Base-by-base conservation (phyloP, 208 protist genomes). In the Trichomonas tenax region DNA sequence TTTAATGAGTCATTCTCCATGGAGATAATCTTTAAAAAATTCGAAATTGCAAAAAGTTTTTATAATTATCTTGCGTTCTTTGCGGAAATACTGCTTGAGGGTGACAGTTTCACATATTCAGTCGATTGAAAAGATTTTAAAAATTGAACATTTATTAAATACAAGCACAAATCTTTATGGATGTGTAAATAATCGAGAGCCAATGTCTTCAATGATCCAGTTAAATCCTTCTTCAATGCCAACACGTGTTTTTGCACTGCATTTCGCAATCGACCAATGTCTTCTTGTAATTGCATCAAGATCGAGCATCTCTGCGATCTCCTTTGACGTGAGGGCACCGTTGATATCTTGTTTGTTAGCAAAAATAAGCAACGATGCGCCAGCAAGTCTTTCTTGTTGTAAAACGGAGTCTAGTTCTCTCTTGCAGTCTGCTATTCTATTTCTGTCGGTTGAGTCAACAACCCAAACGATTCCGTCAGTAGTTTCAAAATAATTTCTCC, bases 341-440 rank as follows among this genome's bases (percentile, higher is more conserved):
- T 97, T 97, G 38, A 99, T 98, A 97, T 99, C 99, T 96, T 99
- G 98, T 97, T 99, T 99, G 97, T 99, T 99, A 46, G 99, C 98
- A 96, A 99, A 99, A n/a, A 99, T 98, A 0, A 99, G 97, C 95
- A 99, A 97, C 63, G 99, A 99, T 15, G 99, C 99, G 8, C 99
- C 99, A 21, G 99, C 99, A 0, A 99, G 97, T 36, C 99, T 98
- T 97, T 98, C 95, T 41, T 97, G 97, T 34, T 96, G 97, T 49
- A 99, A 97, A 23, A 99, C 97, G 21, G 97, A 96, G 48, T 98
- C 97, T 44, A 99, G 97, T 98, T 99, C 99, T 86, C 96, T 96
- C 81, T 98, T 98, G 97, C 98, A 99, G 97, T 99, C 97, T 46
- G 97, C 96, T 46, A 99, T 58, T 44, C 98, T 96, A 21, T 96